These are phyloP conservation scores for Isabelozyma heimii DNA, from an alignment of 805 yeast genomes.

Conservation along the genomic window DNA sequence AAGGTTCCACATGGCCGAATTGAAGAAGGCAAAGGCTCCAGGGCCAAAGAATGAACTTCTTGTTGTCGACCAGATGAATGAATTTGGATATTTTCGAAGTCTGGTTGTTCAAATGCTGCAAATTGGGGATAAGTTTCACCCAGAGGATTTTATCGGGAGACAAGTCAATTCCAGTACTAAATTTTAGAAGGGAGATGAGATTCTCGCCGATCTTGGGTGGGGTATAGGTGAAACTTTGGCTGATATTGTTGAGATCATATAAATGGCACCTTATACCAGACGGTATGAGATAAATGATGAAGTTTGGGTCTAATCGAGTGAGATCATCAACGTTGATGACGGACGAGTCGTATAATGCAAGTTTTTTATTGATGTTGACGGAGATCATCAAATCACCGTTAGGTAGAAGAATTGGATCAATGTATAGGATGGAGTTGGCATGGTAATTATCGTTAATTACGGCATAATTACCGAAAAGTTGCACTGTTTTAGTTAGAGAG, in stretches of 20 bases:
- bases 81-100: constrained; percentile 62
- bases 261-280: constrained; percentile 44
- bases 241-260: constrained; percentile 23
- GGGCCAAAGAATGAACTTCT: constrained; percentile 71
- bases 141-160: constrained; percentile 37
- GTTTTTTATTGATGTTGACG: constrained; percentile 19
- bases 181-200: constrained; percentile 27
- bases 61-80: constrained; percentile 50
- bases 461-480: constrained; percentile 39
- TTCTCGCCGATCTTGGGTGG: constrained; percentile 23
- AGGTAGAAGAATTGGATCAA: constrained; percentile 36
- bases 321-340: constrained; percentile 10
- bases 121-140: constrained; percentile 68
- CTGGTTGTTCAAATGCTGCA: constrained; percentile 65
- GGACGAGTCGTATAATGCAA: constrained; percentile 24
- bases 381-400: constrained; percentile 39
- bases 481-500: constrained; percentile 20
- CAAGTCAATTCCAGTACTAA: constrained; percentile 33
- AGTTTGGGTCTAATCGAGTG: constrained; percentile 14
- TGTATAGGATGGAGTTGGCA: constrained; percentile 17
- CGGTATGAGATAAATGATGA: constrained; percentile 38
- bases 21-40: constrained; percentile 63
- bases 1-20: constrained; percentile 31
- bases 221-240: constrained; percentile 20
- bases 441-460: constrained; percentile 11